A percentile compares a stretch with the other conserved stretches of the same genome.
Evolutionary conservation across 1,284 basidiomycete genomes (phyloP).

Genomic region (Apiotrichum siamense): DNA sequence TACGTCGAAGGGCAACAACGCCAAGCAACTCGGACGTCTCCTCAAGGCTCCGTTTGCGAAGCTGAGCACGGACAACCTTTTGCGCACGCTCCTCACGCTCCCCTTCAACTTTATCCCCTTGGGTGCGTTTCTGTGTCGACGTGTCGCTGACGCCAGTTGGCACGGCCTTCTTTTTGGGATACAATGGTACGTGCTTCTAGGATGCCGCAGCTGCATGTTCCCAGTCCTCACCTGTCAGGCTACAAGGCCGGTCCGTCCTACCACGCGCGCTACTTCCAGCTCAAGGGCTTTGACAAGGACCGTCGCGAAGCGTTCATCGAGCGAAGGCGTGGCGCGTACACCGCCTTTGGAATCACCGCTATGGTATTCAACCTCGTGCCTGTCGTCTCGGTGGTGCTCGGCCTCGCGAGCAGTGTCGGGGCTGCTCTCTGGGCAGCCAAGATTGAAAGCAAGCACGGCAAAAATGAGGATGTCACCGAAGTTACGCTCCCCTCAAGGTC

Average conservation of each 20-base stretch:
- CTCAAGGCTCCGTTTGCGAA: conserved; percentile 43
- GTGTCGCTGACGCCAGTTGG: too few species aligned
- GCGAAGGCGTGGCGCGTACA: conserved; percentile 52
- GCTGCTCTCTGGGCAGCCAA: conserved; percentile 67
- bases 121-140: too few species aligned
- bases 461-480: background rate
- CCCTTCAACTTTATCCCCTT: conserved; percentile 60
- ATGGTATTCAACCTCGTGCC: conserved; percentile 61
- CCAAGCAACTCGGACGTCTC: conserved; percentile 42
- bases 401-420: conserved; percentile 51
- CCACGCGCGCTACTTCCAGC: conserved; percentile 64
- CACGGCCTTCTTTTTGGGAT: conserved; percentile 56
- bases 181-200: conserved; percentile 35
- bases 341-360: conserved; percentile 56
- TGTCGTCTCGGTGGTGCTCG: conserved; percentile 54
- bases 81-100: conserved; percentile 47
- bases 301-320: conserved; percentile 47
- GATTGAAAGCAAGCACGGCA: conserved; percentile 16
- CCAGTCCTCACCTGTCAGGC: conserved; percentile 17
- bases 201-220: background rate
- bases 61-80: conserved; percentile 40
- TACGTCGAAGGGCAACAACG: conserved; percentile 18
- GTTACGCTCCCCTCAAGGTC: conserved; percentile 1
- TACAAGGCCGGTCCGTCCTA: conserved; percentile 56
- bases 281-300: conserved; percentile 53